A percentile compares a stretch with the other conserved stretches of the same genome.
Evolutionary conservation across 2,329 filamentous ascomycete species (phyloP).

Genomic region (Scorias spongiosa): DNA sequence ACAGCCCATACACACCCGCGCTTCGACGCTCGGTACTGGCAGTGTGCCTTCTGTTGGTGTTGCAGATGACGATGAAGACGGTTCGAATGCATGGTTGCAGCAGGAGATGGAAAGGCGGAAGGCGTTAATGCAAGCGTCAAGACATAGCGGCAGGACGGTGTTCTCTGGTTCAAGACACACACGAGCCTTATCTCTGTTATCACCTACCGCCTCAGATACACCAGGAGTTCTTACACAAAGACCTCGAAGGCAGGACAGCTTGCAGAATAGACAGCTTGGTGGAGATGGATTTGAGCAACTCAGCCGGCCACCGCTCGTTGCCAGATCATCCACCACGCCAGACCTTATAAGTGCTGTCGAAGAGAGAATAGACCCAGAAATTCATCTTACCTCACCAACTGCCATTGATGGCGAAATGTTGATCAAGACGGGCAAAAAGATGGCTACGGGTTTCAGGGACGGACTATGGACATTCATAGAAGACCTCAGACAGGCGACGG

Average conservation of each 20-base stretch:
- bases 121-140: constrained; percentile 42
- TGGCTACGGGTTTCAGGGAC: constrained; percentile 77
- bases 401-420: constrained; percentile 35
- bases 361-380: constrained; percentile 9
- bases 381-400: constrained; percentile 19
- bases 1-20: constrained; percentile 34
- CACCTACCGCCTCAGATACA: constrained; percentile 28
- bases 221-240: neutral
- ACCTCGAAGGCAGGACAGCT: constrained; percentile 14
- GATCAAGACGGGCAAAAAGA: constrained; percentile 50
- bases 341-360: constrained; percentile 12
- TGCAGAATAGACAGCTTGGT: neutral
- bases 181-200: constrained; percentile 65
- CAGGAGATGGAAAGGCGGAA: constrained; percentile 60
- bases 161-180: constrained; percentile 50
- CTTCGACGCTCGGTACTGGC: constrained; percentile 2
- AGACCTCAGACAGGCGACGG: constrained; percentile 85
- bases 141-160: constrained; percentile 35
- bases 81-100: constrained; percentile 29
- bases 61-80: constrained; percentile 28
- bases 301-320: neutral
- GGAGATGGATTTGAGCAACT: neutral
- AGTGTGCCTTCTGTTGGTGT: constrained; percentile 5
- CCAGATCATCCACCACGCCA: constrained; percentile 8
- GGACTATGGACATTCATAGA: constrained; percentile 91